A percentile compares a stretch with the other conserved stretches of the same genome.
phyloP scores from a whole-genome alignment of 345 rosid species.

The Trapa bicornis region DNA sequence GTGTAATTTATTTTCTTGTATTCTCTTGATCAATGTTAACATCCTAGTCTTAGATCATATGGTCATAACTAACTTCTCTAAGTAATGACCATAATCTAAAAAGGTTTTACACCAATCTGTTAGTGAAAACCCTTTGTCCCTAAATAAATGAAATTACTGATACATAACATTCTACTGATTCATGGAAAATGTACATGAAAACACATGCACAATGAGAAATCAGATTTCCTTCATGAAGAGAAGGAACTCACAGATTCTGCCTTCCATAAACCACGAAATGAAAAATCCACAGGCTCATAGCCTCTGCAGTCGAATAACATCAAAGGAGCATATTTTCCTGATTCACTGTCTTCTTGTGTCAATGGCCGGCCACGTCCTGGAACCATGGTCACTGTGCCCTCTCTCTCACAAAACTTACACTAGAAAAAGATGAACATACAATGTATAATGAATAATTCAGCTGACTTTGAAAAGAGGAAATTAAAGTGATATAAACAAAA shows the following conservation, averaged over 20 bases:
- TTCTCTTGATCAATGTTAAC: neutral
- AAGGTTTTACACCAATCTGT: neutral
- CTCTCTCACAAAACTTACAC: slow-evolving; percentile 88
- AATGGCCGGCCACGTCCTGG: slow-evolving; percentile 57
- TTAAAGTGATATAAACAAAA: neutral
- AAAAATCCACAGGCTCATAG: slow-evolving; percentile 59
- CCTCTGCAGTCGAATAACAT: slow-evolving; percentile 86
- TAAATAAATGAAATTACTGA: neutral
- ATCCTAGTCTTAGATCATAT: too few relatives aligned
- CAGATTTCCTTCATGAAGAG: neutral
- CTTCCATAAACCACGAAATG: slow-evolving; percentile 59
- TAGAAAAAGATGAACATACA: slow-evolving; percentile 11
- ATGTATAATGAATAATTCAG: slow-evolving; percentile 4
- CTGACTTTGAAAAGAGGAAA: neutral
- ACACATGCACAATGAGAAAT: neutral
- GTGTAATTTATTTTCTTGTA: neutral
- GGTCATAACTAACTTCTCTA: too few relatives aligned
- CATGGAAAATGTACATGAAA: neutral
- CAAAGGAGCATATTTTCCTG: slow-evolving; percentile 53
- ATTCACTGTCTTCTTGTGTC: slow-evolving; percentile 39
- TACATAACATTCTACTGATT: neutral
- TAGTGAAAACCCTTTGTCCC: neutral
- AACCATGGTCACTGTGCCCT: slow-evolving; percentile 68
- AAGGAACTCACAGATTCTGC: slow-evolving; percentile 73
- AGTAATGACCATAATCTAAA: neutral